Evolutionary conservation across 2,329 filamentous ascomycete species (phyloP).

Genomic region (Microcyclospora tardicrescens): DNA sequence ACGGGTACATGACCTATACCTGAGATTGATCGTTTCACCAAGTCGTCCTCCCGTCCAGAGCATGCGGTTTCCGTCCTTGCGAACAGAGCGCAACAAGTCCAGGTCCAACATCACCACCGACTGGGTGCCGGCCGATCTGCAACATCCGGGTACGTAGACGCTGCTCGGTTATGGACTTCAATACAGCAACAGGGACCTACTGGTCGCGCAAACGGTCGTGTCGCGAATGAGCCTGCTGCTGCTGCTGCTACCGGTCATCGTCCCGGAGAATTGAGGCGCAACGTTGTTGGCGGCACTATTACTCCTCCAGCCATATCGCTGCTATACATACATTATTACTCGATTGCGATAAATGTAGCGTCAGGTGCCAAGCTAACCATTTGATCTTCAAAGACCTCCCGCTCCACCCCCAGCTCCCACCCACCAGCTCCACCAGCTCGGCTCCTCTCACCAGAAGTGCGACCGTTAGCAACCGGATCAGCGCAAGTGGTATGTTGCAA

Average conservation of each 20-base stretch:
- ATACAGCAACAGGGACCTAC: not conserved
- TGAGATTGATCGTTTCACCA: not conserved
- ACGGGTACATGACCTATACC: too few species aligned
- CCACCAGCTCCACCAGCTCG: constrained; percentile 2
- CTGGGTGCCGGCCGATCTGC: not conserved
- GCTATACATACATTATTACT: too few species aligned
- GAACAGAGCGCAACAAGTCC: constrained; percentile 1
- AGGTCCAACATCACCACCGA: constrained; percentile 1
- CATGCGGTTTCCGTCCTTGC: constrained; percentile 1
- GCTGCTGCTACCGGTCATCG: too few species aligned
- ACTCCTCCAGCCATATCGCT: too few species aligned
- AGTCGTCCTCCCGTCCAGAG: constrained; percentile 1
- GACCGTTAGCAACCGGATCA: constrained; percentile 6
- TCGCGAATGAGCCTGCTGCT: too few species aligned
- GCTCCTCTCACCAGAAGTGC: constrained; percentile 5
- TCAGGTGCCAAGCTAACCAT: too few species aligned
- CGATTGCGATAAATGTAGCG: too few species aligned
- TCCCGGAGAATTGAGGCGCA: too few species aligned
- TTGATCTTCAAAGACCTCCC: constrained; percentile 3
- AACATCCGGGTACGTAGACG: not conserved
- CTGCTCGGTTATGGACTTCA: constrained; percentile 1
- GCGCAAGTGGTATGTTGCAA: constrained; percentile 5
- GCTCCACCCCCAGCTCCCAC: constrained; percentile 3
- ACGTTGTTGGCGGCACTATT: too few species aligned
- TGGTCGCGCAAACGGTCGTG: too few species aligned